phyloP scores from a whole-genome alignment of 306 rosid species.

The Fragaria iinumae region DNA sequence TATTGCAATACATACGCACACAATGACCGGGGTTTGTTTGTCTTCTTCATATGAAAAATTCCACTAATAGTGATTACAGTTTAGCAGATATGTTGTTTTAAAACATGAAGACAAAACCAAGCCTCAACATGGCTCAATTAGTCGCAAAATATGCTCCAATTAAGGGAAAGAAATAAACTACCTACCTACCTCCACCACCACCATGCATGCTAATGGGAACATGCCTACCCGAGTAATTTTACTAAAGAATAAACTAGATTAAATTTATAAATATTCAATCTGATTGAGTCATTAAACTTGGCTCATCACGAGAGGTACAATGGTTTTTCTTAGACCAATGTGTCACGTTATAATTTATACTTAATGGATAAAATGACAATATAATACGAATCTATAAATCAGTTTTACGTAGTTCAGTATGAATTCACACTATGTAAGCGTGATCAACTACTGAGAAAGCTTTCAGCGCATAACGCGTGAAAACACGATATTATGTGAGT shows the following conservation, averaged over 20 bases:
- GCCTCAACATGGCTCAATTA: neutral
- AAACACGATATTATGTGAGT: too few species aligned
- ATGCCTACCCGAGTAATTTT: too few species aligned
- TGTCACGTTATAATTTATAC: too few species aligned
- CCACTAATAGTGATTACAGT: neutral
- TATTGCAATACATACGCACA: neutral
- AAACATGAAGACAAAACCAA: neutral
- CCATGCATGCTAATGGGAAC: neutral
- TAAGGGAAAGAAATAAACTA: neutral
- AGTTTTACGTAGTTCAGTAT: too few species aligned
- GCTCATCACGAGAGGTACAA: too few species aligned
- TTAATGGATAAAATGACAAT: too few species aligned
- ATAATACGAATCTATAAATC: too few species aligned
- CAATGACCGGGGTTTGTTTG: neutral
- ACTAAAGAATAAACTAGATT: neutral
- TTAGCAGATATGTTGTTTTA: neutral
- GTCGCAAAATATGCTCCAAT: neutral
- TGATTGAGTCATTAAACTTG: neutral
- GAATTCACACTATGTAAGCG: too few species aligned
- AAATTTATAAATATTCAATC: constrained; percentile 9
- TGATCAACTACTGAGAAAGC: too few species aligned
- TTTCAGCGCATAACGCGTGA: too few species aligned
- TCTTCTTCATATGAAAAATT: neutral
- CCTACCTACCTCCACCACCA: neutral
- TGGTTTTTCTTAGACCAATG: too few species aligned